A percentile compares a stretch with the other conserved stretches of the same genome.
Conservation (phyloP, 129 eudicot species). For the Kitagawia praeruptora region DNA sequence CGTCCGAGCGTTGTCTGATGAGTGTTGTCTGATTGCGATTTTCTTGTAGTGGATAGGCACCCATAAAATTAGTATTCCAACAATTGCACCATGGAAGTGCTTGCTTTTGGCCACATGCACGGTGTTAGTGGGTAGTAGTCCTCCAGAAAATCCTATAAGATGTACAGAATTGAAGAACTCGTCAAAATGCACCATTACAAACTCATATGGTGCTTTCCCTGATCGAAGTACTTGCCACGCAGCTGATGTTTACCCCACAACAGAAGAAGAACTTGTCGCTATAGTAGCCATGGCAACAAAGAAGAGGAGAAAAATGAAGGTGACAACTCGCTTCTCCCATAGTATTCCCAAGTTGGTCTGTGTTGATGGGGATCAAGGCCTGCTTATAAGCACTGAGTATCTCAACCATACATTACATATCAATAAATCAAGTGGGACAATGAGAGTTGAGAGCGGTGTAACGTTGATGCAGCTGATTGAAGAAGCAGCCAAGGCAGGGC, state of each 20-base stretch:
- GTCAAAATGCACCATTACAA: constrained; percentile 57
- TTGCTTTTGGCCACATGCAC: background rate
- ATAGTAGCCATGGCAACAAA: constrained; percentile 44
- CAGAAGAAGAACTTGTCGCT: constrained; percentile 53
- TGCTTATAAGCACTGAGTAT: constrained; percentile 59
- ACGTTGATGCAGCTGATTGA: constrained; percentile 51
- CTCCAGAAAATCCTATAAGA: constrained; percentile 57
- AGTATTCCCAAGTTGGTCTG: constrained; percentile 78
- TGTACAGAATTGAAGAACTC: constrained; percentile 25
- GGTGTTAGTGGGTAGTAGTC: constrained; percentile 15
- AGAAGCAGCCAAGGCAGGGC: constrained; percentile 47
- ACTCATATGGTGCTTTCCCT: constrained; percentile 69
- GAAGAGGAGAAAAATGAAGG: constrained; percentile 45
- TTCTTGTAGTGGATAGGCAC: too few species aligned
- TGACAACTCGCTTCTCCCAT: constrained; percentile 54
- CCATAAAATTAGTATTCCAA: background rate
- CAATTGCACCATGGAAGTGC: background rate
- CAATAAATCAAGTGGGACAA: constrained; percentile 22
- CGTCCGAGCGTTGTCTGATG: too few species aligned
- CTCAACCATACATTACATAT: constrained; percentile 30
- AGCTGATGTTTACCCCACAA: constrained; percentile 50
- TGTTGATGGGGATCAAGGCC: constrained; percentile 54
- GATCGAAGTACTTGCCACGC: constrained; percentile 60
- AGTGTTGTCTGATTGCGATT: too few species aligned
- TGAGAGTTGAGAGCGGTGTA: constrained; percentile 60